Evolutionary conservation across 805 yeast species (phyloP).

Genomic region (Pichia kluyveri): DNA sequence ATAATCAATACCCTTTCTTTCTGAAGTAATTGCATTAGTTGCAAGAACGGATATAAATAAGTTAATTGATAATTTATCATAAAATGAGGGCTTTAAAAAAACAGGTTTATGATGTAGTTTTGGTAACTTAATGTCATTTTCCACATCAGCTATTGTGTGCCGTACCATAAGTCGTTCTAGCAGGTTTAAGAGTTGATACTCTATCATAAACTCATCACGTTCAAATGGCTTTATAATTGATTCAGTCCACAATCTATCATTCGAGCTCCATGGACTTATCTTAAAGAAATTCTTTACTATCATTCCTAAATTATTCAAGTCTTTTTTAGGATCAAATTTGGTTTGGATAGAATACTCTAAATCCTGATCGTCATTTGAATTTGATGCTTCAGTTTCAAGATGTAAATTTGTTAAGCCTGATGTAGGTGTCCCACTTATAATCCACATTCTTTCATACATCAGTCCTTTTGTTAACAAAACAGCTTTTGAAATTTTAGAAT

Average conservation of each 20-base stretch:
- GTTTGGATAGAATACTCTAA: slow-evolving; percentile 37
- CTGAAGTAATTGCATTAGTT: slow-evolving; percentile 66
- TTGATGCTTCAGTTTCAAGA: slow-evolving; percentile 28
- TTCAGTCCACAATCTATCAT: slow-evolving; percentile 38
- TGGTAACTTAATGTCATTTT: slow-evolving; percentile 47
- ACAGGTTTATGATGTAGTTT: slow-evolving; percentile 50
- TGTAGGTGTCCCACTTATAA: slow-evolving; percentile 70
- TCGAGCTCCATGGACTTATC: slow-evolving; percentile 48
- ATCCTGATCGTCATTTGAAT: neutral
- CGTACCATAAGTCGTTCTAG: slow-evolving; percentile 44
- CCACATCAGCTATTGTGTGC: slow-evolving; percentile 47
- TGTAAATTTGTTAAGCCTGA: slow-evolving; percentile 55
- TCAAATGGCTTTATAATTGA: slow-evolving; percentile 41
- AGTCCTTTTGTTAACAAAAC: slow-evolving; percentile 40
- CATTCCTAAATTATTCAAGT: slow-evolving; percentile 43
- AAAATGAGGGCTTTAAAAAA: slow-evolving; percentile 51
- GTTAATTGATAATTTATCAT: slow-evolving; percentile 53
- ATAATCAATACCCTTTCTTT: slow-evolving; percentile 55
- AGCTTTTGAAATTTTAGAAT: slow-evolving; percentile 40
- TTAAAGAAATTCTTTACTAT: slow-evolving; percentile 44
- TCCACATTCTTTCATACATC: slow-evolving; percentile 58
- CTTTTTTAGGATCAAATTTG: slow-evolving; percentile 43
- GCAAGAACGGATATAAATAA: slow-evolving; percentile 60
- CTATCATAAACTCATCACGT: slow-evolving; percentile 31
- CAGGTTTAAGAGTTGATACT: slow-evolving; percentile 31